phyloP scores from a whole-genome alignment of 768 basidiomycete species.

The Agrocybe chaxingu region DNA sequence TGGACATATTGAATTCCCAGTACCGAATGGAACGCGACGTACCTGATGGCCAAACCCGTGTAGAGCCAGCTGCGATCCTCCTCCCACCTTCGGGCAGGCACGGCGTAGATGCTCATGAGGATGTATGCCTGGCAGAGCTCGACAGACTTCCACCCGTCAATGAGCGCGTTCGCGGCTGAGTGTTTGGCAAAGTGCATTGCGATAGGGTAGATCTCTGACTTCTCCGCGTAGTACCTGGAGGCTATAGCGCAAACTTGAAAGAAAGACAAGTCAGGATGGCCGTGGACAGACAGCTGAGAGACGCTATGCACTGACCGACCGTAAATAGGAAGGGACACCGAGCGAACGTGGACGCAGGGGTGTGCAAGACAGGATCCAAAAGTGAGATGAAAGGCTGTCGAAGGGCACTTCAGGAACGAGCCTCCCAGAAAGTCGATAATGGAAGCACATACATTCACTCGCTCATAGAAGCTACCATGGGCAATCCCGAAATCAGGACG shows the following conservation, averaged over 20 bases:
- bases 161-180: slow-evolving; percentile 75
- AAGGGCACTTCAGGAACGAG: slow-evolving; percentile 7
- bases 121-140: slow-evolving; percentile 92
- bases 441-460: slow-evolving; percentile 57
- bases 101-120: slow-evolving; percentile 77
- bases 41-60: slow-evolving; percentile 83
- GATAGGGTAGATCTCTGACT: slow-evolving; percentile 81
- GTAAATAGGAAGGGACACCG: slow-evolving; percentile 91
- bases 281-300: not conserved
- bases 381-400: slow-evolving; percentile 65
- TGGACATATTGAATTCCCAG: not conserved
- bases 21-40: slow-evolving; percentile 5
- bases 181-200: slow-evolving; percentile 89
- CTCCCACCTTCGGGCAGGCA: slow-evolving; percentile 82
- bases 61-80: slow-evolving; percentile 90
- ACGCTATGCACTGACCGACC: slow-evolving; percentile 53
- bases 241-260: slow-evolving; percentile 78
- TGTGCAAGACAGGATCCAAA: slow-evolving; percentile 80
- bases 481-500: not conserved
- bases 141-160: slow-evolving; percentile 81
- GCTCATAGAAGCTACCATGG: slow-evolving; percentile 57
- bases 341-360: slow-evolving; percentile 72
- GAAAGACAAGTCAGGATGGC: not conserved
- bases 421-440: not conserved
- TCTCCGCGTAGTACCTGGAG: slow-evolving; percentile 74